These are phyloP conservation scores for Cercospora sp. DNA, from an alignment of 2,329 filamentous ascomycete species.

Conservation along the genomic window DNA sequence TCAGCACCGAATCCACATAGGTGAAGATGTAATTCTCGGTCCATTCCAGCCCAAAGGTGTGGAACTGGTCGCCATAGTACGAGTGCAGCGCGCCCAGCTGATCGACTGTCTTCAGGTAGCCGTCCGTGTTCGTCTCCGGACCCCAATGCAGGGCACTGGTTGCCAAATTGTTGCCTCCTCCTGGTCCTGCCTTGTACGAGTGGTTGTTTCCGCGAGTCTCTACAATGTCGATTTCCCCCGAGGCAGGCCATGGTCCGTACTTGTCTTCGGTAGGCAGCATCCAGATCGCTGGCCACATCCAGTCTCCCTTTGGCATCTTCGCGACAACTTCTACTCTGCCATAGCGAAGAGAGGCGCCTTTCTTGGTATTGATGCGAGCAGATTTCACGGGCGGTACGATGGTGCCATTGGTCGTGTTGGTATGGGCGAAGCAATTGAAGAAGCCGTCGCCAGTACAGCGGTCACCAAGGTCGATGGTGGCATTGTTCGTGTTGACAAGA, in stretches of 20 bases:
- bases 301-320: conserved; percentile 74
- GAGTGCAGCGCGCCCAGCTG: conserved; percentile 74
- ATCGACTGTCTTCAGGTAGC: conserved; percentile 79
- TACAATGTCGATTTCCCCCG: conserved; percentile 81
- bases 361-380: conserved; percentile 74
- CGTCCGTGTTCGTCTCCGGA: conserved; percentile 69
- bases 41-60: conserved; percentile 84
- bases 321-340: conserved; percentile 79
- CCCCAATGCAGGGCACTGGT: conserved; percentile 83
- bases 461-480: conserved; percentile 68
- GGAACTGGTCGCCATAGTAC: conserved; percentile 67
- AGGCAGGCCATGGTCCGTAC: conserved; percentile 76
- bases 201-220: conserved; percentile 82
- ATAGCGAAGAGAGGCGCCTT: conserved; percentile 71
- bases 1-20: conserved; percentile 76
- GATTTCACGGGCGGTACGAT: conserved; percentile 78
- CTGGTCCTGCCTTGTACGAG: conserved; percentile 57
- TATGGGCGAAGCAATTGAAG: conserved; percentile 66
- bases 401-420: conserved; percentile 75
- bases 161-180: conserved; percentile 79
- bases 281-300: conserved; percentile 92
- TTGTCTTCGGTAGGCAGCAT: conserved; percentile 73
- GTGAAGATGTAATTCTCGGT: conserved; percentile 86
- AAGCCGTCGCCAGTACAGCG: conserved; percentile 65
- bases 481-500: conserved; percentile 65